phyloP scores from a whole-genome alignment of 2,329 filamentous ascomycete genomes.

The Neofusicoccum umdonicola region DNA sequence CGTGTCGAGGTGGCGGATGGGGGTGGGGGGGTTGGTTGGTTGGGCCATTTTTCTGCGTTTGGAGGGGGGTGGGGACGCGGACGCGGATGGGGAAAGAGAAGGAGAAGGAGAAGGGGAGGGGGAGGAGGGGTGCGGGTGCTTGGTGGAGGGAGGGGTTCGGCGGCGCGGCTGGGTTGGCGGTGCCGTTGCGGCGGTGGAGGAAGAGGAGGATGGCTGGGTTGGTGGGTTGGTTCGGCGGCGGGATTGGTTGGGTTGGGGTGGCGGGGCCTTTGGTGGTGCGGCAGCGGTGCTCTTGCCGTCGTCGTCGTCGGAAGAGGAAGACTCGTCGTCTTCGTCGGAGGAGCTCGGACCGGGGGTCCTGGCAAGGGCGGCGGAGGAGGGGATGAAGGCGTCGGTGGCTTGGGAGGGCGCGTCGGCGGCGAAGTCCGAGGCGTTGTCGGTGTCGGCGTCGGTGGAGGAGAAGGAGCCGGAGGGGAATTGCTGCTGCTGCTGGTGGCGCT shows the following conservation, averaged over 20 bases:
- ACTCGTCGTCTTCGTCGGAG: background rate
- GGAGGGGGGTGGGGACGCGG: background rate
- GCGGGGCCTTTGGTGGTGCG: no score
- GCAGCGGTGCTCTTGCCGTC: no score
- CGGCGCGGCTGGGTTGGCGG: background rate
- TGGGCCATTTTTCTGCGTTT: background rate
- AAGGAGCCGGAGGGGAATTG: slow-evolving; percentile 26
- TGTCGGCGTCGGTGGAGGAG: slow-evolving; percentile 36
- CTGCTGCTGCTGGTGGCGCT: background rate
- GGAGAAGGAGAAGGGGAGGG: background rate
- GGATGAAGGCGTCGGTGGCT: background rate
- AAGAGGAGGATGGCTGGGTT: no score
- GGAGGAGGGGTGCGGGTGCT: background rate
- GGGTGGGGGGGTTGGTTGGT: slow-evolving; percentile 17
- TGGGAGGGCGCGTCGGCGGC: slow-evolving; percentile 12
- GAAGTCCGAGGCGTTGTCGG: slow-evolving; percentile 21
- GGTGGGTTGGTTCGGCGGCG: no score
- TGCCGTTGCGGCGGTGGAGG: no score
- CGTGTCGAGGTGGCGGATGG: slow-evolving; percentile 38
- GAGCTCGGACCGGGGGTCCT: background rate
- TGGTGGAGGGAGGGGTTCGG: background rate
- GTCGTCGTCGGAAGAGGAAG: no score
- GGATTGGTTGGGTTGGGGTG: no score
- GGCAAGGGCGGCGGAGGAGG: background rate
- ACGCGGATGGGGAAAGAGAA: background rate